These are phyloP conservation scores for Schwanniomyces yamadae DNA, from an alignment of 805 yeast species.

Conservation along the genomic window DNA sequence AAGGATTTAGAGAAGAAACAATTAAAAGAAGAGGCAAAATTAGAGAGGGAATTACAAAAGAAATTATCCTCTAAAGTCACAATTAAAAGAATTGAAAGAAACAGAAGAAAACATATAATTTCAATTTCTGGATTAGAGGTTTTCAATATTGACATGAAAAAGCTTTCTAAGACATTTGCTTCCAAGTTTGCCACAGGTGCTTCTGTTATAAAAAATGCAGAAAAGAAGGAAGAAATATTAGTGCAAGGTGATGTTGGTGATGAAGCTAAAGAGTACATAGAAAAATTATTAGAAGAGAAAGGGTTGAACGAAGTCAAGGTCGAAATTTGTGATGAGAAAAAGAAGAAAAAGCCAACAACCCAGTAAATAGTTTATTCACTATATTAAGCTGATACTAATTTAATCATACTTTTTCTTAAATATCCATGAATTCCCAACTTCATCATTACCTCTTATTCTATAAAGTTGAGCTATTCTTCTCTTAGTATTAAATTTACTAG, in stretches of 20 bases:
- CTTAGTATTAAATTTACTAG: conserved; percentile 23
- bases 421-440: conserved; percentile 33
- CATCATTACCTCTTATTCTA: conserved; percentile 18
- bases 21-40: conserved; percentile 79
- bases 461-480: conserved; percentile 26
- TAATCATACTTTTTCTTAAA: conserved; percentile 18
- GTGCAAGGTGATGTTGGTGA: conserved; percentile 96
- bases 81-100: conserved; percentile 85
- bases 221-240: conserved; percentile 86
- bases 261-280: conserved; percentile 78
- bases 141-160: conserved; percentile 84
- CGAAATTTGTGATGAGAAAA: conserved; percentile 83
- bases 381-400: neutral
- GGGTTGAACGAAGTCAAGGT: conserved; percentile 83
- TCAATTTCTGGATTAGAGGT: conserved; percentile 87
- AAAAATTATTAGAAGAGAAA: conserved; percentile 69
- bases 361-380: too few species aligned
- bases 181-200: conserved; percentile 96
- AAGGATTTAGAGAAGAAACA: conserved; percentile 83
- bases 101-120: conserved; percentile 83
- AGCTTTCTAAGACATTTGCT: conserved; percentile 87
- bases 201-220: conserved; percentile 83
- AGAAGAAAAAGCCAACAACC: conserved; percentile 51
- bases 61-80: conserved; percentile 76
- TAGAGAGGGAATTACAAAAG: conserved; percentile 78